Evolutionary conservation across 257 asterid species (phyloP), one percentile per base, ranked within the genome.

Genomic region (Fraxinus pennsylvanica): DNA sequence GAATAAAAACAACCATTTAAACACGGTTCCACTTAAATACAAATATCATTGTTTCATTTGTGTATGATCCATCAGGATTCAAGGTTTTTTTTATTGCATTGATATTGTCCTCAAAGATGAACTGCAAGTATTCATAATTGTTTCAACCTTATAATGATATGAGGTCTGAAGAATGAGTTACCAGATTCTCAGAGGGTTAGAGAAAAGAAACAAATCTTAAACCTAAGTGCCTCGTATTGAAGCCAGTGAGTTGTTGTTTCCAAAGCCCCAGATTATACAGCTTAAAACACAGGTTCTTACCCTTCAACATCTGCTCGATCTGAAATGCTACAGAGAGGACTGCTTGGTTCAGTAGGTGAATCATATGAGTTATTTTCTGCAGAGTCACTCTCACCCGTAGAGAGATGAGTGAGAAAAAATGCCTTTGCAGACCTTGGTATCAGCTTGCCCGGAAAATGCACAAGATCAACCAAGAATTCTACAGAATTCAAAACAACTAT

Each of bases 391-490:
- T 92, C 96, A 59, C 90, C 88, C 38, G 94, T 90, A 75, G 90
- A 86, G 79, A 10, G 52, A 84, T 94, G 98, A 84, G 89, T 80
- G 78, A 88, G 89, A 81, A 87, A 73, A 32, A 85, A 85, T 57
- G 96, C 91, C 88, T 91, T 89, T 39, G 87, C 82, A 32, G 97
- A 85, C 87, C 85, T 88, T 43, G 95, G 93, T 52, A 91, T 74
- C 86, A 94, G 82, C 84, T 90, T 91, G n/a, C 97, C 97, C 27
- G 98, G 97, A 83, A 72, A 87, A 79, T 88, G 97, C 72, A 84
- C 83, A 78, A 94, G 97, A 91, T 94, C 98, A 78, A 94, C 93
- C 84, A 92, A 84, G 81, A 81, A 83, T 81, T 94, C 97, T 69
- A 81, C 86, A 21, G 98, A 92, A 81, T 94, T 86, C 77, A 92